Conservation (phyloP, 75 land plant species). For the Ceratopteris richardii region DNA sequence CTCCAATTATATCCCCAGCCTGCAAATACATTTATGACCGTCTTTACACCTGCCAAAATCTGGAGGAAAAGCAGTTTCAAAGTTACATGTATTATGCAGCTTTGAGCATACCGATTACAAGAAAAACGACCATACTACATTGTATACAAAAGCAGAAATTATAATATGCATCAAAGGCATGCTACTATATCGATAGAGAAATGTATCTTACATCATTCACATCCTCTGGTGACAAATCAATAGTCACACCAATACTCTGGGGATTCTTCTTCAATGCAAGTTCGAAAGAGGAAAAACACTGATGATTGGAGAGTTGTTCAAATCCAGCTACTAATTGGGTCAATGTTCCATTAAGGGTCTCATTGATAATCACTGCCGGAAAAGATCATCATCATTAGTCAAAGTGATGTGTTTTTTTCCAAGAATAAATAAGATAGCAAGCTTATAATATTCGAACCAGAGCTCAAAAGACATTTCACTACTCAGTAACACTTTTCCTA, state of each 20-base stretch:
- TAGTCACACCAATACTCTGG: background rate
- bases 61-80: background rate
- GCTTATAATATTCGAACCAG: no score
- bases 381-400: background rate
- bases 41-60: slow-evolving; percentile 18
- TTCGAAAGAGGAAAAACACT: background rate
- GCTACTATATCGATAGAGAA: no score
- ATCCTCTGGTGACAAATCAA: background rate
- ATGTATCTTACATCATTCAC: background rate
- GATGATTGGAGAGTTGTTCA: background rate
- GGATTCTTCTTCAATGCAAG: background rate
- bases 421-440: no score
- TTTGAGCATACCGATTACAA: no score
- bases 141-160: no score
- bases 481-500: no score
- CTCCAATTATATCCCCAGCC: slow-evolving; percentile 44
- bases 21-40: slow-evolving; percentile 4
- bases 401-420: no score
- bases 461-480: no score
- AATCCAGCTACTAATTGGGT: background rate
- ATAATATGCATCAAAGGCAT: no score
- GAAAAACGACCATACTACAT: no score
- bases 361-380: background rate
- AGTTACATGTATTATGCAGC: no score
- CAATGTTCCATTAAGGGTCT: background rate